Evolutionary conservation across 2,329 filamentous ascomycete species (phyloP).

Genomic region (Pyricularia sp.): DNA sequence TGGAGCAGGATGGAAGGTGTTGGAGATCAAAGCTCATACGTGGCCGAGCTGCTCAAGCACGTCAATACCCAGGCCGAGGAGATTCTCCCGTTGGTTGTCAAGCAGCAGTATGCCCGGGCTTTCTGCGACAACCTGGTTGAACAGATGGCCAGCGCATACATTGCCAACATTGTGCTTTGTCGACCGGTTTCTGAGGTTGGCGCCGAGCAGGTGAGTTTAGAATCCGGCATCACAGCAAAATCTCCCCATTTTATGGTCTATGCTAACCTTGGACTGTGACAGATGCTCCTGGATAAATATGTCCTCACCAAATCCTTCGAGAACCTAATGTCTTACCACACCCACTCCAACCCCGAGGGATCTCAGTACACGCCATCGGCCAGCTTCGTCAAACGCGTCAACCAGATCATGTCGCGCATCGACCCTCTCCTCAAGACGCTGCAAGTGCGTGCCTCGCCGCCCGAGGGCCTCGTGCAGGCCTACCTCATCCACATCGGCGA

Average conservation of each 20-base stretch:
- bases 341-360: conserved; percentile 26
- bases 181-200: conserved; percentile 87
- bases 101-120: conserved; percentile 87
- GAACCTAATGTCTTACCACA: conserved; percentile 57
- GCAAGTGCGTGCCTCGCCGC: conserved; percentile 83
- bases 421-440: conserved; percentile 93
- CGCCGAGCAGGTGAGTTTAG: conserved; percentile 64
- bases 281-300: conserved; percentile 96
- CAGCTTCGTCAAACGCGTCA: conserved; percentile 78
- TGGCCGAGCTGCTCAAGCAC: conserved; percentile 67
- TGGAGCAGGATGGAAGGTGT: conserved; percentile 93
- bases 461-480: conserved; percentile 90
- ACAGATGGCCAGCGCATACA: conserved; percentile 67
- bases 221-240: background rate
- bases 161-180: conserved; percentile 79
- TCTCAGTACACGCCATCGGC: conserved; percentile 28
- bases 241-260: background rate
- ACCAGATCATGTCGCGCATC: conserved; percentile 73
- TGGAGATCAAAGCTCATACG: conserved; percentile 87
- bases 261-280: background rate
- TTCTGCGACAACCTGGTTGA: conserved; percentile 97
- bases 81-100: conserved; percentile 68
- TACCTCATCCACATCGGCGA: conserved; percentile 97
- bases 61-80: conserved; percentile 65
- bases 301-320: conserved; percentile 73